Evolutionary conservation across 164 flowering plant genomes (phyloP).

Genomic region (Liquidambar formosana): DNA sequence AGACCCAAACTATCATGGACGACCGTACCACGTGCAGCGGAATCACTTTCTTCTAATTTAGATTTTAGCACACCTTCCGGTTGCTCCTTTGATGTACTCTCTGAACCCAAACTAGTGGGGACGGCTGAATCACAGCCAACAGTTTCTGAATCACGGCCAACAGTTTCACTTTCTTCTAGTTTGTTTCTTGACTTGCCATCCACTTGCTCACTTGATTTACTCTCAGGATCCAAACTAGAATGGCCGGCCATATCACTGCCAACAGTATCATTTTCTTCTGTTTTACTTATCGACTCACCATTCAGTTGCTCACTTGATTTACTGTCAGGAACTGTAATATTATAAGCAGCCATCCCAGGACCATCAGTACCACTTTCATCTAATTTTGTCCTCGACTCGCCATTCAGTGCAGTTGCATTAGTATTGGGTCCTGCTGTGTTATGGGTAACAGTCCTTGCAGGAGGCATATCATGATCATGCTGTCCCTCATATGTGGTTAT

Average conservation of each 20-base stretch:
- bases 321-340: neutral
- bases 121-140: neutral
- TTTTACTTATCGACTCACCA: constrained; percentile 14
- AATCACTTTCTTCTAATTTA: constrained; percentile 12
- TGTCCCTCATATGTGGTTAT: constrained; percentile 61
- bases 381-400: neutral
- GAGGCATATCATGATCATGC: constrained; percentile 50
- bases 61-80: too few species aligned
- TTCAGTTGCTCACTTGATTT: neutral
- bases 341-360: neutral
- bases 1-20: neutral
- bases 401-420: neutral
- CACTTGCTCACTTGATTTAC: constrained; percentile 3
- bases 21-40: neutral
- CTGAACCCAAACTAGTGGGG: neutral
- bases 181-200: neutral
- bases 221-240: neutral
- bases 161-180: neutral
- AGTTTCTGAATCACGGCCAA: neutral
- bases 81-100: neutral
- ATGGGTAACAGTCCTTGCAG: constrained; percentile 41
- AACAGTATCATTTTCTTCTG: constrained; percentile 7
- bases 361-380: neutral
- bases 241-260: constrained; percentile 2
- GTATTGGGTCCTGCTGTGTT: constrained; percentile 19